A percentile compares a stretch with the other conserved stretches of the same genome.
Conservation (phyloP, 2,329 filamentous ascomycete genomes). For the Volutella citrinella region DNA sequence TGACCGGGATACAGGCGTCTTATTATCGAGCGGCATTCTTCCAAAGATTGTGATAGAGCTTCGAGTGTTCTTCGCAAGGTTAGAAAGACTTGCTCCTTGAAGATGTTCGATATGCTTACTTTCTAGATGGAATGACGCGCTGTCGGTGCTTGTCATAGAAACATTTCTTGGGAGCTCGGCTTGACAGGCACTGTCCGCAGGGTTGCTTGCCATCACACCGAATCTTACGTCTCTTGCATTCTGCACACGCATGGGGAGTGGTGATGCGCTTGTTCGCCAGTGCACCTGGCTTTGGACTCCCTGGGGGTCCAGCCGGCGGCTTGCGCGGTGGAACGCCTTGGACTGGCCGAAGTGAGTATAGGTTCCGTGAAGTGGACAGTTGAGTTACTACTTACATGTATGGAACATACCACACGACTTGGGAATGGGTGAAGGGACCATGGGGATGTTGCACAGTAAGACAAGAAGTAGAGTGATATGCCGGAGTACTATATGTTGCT, state of each 20-base stretch:
- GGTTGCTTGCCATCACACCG: slow-evolving; percentile 80
- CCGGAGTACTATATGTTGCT: neutral
- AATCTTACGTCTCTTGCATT: slow-evolving; percentile 79
- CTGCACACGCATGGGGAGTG: slow-evolving; percentile 65
- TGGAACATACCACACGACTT: slow-evolving; percentile 37
- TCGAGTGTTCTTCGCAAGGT: slow-evolving; percentile 50
- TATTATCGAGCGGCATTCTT: slow-evolving; percentile 32
- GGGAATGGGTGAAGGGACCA: slow-evolving; percentile 43
- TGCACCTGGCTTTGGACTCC: slow-evolving; percentile 37
- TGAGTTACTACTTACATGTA: slow-evolving; percentile 21
- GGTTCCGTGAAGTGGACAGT: too few relatives aligned
- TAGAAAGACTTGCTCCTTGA: slow-evolving; percentile 9
- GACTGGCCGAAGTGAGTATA: slow-evolving; percentile 37
- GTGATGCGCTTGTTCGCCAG: slow-evolving; percentile 48
- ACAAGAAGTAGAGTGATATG: neutral
- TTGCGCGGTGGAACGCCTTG: slow-evolving; percentile 53
- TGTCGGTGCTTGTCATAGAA: slow-evolving; percentile 80
- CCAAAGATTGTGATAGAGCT: slow-evolving; percentile 61
- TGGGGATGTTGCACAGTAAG: slow-evolving; percentile 11
- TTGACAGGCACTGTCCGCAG: slow-evolving; percentile 79
- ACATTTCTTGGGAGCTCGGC: slow-evolving; percentile 74
- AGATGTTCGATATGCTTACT: slow-evolving; percentile 46
- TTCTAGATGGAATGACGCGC: slow-evolving; percentile 72
- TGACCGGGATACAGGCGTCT: slow-evolving; percentile 2
- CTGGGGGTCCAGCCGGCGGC: slow-evolving; percentile 38